Evolutionary conservation across 768 basidiomycete species (phyloP).

Genomic region (Collybia sordida): DNA sequence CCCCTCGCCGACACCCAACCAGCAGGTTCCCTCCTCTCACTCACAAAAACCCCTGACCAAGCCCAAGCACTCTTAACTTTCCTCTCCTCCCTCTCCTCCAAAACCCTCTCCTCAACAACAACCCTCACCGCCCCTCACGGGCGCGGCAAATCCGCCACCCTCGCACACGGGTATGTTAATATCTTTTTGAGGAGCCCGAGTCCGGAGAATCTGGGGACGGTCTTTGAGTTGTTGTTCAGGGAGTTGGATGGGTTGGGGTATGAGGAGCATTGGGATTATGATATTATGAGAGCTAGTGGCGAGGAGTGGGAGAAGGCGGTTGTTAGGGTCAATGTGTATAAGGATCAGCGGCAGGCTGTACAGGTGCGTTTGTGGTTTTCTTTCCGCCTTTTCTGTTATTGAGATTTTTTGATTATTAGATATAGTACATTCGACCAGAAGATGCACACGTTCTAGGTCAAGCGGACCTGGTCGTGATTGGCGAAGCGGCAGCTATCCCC

Average conservation of each 20-base stretch:
- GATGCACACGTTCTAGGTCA: conserved; percentile 98
- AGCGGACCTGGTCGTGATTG: conserved; percentile 95
- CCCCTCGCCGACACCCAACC: conserved; percentile 84
- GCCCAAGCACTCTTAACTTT: conserved; percentile 94
- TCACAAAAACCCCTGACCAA: conserved; percentile 92
- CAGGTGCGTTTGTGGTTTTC: conserved; percentile 58
- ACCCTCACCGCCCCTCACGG: conserved; percentile 94
- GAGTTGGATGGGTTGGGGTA: conserved; percentile 93
- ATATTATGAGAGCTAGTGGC: conserved; percentile 92
- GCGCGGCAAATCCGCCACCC: conserved; percentile 93
- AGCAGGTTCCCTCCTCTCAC: conserved; percentile 84
- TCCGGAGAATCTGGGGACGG: conserved; percentile 94
- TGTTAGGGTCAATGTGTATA: conserved; percentile 92
- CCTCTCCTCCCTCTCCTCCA: conserved; percentile 90
- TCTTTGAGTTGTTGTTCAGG: conserved; percentile 97
- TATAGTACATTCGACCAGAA: conserved; percentile 98
- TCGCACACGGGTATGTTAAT: conserved; percentile 94
- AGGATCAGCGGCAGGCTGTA: conserved; percentile 92
- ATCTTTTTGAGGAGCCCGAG: conserved; percentile 98
- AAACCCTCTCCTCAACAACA: conserved; percentile 91
- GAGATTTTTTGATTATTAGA: too few relatives aligned
- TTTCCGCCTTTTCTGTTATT: too few relatives aligned
- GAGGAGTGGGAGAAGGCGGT: conserved; percentile 94
- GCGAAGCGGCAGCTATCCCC: conserved; percentile 98
- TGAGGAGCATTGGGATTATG: conserved; percentile 97